A percentile compares a stretch with the other conserved stretches of the same genome.
Conservation (phyloP, 192 early-diverging fungal genomes). For the Coemansia sp. region DNA sequence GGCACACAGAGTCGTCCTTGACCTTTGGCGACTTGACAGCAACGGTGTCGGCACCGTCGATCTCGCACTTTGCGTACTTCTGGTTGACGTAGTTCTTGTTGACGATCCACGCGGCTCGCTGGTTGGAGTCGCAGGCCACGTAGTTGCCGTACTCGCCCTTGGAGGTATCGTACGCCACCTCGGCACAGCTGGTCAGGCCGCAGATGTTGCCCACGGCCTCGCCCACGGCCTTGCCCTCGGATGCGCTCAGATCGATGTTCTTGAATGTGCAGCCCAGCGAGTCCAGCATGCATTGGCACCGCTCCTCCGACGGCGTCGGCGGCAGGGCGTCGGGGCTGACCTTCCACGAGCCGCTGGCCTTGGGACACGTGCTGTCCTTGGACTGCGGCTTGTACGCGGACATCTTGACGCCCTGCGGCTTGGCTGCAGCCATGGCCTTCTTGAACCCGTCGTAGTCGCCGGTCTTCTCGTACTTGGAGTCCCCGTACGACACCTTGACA, state of each 20-base stretch:
- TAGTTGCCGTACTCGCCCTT: constrained; percentile 52
- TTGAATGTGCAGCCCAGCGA: constrained; percentile 58
- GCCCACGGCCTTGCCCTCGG: constrained; percentile 38
- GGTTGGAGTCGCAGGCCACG: constrained; percentile 33
- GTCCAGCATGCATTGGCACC: constrained; percentile 68
- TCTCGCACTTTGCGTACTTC: constrained; percentile 35
- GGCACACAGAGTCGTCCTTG: constrained; percentile 18
- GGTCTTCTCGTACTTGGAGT: constrained; percentile 46
- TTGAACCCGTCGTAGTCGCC: constrained; percentile 65
- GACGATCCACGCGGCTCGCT: constrained; percentile 43
- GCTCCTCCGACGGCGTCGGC: constrained; percentile 62
- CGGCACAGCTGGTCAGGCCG: constrained; percentile 41
- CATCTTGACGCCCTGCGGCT: constrained; percentile 63
- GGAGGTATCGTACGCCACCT: constrained; percentile 36
- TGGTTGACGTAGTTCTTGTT: constrained; percentile 51
- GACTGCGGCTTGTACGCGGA: constrained; percentile 48
- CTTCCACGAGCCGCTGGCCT: constrained; percentile 55
- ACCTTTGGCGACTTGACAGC: constrained; percentile 38
- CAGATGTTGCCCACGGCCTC: constrained; percentile 42
- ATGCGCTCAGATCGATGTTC: constrained; percentile 24
- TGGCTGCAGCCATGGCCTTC: constrained; percentile 42
- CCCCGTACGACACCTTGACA: constrained; percentile 58
- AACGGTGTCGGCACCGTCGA: constrained; percentile 33
- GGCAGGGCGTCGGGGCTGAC: constrained; percentile 58
- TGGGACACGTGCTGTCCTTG: constrained; percentile 58